These are phyloP conservation scores for Crataegus laevigata DNA, from an alignment of 306 rosid genomes.

Conservation along the genomic window DNA sequence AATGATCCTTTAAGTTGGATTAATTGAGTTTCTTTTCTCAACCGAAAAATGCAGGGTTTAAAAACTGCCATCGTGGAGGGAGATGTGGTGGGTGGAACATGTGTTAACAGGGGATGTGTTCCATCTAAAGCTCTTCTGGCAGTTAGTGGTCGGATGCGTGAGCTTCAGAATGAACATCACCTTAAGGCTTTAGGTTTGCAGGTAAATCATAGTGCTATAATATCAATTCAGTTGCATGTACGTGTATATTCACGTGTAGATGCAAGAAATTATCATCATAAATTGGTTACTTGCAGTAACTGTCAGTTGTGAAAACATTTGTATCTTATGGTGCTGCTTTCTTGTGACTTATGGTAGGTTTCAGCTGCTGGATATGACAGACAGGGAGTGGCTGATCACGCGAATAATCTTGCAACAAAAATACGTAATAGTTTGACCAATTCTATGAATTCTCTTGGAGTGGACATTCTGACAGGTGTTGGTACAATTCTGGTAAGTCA, in stretches of 20 bases:
- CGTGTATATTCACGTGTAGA: background rate
- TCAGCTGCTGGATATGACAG: slow-evolving; percentile 84
- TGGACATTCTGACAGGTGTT: slow-evolving; percentile 84
- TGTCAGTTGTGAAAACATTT: background rate
- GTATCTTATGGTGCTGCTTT: background rate
- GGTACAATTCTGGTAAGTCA: slow-evolving; percentile 75
- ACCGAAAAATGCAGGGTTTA: slow-evolving; percentile 57
- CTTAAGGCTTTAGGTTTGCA: slow-evolving; percentile 86
- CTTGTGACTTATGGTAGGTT: slow-evolving; percentile 40
- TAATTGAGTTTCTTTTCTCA: background rate
- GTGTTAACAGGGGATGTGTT: slow-evolving; percentile 97
- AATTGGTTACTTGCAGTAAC: background rate
- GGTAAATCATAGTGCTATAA: slow-evolving; percentile 21
- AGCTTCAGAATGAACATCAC: slow-evolving; percentile 79
- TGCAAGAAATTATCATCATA: background rate
- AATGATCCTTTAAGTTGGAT: background rate
- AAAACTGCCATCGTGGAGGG: slow-evolving; percentile 95
- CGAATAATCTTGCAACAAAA: slow-evolving; percentile 91
- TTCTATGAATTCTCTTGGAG: slow-evolving; percentile 95
- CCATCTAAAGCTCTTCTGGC: slow-evolving; percentile 99
- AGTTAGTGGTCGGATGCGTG: slow-evolving; percentile 96
- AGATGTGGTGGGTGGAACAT: slow-evolving; percentile 94
- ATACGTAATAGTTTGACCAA: slow-evolving; percentile 80
- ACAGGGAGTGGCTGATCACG: slow-evolving; percentile 98
- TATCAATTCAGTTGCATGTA: background rate